A percentile compares a stretch with the other conserved stretches of the same genome.
phyloP scores from a whole-genome alignment of 2,329 filamentous ascomycete species.

The Trichophyton benhamiae region DNA sequence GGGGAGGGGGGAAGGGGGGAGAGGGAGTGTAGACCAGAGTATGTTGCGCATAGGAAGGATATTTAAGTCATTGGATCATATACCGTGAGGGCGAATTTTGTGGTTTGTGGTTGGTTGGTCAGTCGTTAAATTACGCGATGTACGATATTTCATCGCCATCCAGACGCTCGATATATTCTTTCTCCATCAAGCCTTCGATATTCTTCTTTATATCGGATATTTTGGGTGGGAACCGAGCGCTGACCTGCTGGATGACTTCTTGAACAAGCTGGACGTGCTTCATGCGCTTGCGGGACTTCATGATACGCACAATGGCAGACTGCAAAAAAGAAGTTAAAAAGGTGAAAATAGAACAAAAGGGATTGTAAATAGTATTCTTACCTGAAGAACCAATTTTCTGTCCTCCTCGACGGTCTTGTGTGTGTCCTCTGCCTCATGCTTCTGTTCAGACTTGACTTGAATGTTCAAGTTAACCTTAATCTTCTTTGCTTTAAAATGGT shows the following conservation, averaged over 20 bases:
- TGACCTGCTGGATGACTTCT: slow-evolving; percentile 93
- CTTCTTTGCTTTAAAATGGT: slow-evolving; percentile 97
- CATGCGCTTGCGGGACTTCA: slow-evolving; percentile 99
- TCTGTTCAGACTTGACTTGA: slow-evolving; percentile 85
- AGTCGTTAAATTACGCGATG: slow-evolving; percentile 52
- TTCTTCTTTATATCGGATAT: slow-evolving; percentile 97
- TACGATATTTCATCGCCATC: slow-evolving; percentile 88
- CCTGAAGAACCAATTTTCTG: slow-evolving; percentile 89
- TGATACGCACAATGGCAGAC: slow-evolving; percentile 98
- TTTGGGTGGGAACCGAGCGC: slow-evolving; percentile 82
- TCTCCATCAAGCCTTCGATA: slow-evolving; percentile 95
- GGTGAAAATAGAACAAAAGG: slow-evolving; percentile 8
- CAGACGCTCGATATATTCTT: slow-evolving; percentile 93
- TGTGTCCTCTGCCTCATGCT: slow-evolving; percentile 90
- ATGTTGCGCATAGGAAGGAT: not conserved
- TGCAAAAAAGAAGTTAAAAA: slow-evolving; percentile 29
- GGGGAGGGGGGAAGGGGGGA: not conserved
- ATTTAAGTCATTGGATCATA: not conserved
- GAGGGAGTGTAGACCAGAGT: not conserved
- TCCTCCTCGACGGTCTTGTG: slow-evolving; percentile 99
- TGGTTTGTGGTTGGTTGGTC: not conserved
- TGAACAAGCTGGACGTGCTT: slow-evolving; percentile 90
- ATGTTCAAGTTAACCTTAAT: slow-evolving; percentile 94
- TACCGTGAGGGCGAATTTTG: not conserved
- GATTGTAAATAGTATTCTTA: slow-evolving; percentile 37